Conservation (phyloP, 345 rosid species). For the Fremontodendron californicum region DNA sequence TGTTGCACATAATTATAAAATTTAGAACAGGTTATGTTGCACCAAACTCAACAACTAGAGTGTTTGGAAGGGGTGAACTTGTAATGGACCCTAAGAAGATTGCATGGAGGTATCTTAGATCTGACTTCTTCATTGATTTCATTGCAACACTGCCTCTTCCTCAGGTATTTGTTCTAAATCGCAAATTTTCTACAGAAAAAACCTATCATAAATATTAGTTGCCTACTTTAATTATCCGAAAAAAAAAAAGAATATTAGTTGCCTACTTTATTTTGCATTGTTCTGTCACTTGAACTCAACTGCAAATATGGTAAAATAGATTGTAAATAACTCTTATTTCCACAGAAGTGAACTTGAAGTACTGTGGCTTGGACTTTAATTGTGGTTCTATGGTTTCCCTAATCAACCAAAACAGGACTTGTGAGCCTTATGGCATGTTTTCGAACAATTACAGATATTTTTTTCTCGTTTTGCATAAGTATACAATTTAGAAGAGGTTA, state of each 20-base stretch:
- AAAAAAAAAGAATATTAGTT: background rate
- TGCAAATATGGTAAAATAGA: background rate
- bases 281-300: background rate
- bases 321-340: background rate
- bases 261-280: background rate
- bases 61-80: constrained; percentile 93
- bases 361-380: background rate
- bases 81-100: constrained; percentile 85
- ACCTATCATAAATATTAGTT: background rate
- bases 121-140: constrained; percentile 82
- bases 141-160: constrained; percentile 89
- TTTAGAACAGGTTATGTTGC: constrained; percentile 90
- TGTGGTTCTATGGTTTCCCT: background rate
- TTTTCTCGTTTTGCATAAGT: background rate
- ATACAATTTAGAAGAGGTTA: background rate
- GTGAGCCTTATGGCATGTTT: background rate
- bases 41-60: constrained; percentile 61
- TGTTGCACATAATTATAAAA: constrained; percentile 74
- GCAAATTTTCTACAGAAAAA: background rate
- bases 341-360: background rate
- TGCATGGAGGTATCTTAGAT: constrained; percentile 63
- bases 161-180: constrained; percentile 47
- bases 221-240: background rate
- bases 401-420: background rate
- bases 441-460: background rate